Conservation (phyloP, 2,329 filamentous ascomycete species). For the Xylaria polymorpha region DNA sequence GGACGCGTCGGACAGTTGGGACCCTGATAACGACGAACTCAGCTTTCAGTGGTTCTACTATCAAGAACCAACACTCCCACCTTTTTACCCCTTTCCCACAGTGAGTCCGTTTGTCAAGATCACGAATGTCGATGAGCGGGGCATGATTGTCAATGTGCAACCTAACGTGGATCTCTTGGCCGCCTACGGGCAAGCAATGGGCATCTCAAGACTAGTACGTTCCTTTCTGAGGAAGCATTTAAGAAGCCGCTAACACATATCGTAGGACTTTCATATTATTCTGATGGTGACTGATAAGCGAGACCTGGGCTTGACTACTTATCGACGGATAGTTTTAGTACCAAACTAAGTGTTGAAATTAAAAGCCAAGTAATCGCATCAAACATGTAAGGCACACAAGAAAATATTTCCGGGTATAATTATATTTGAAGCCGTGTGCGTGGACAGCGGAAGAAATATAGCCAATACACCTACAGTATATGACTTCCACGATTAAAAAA, state of each 20-base stretch:
- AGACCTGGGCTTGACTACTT: not conserved
- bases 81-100: not conserved
- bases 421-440: no score
- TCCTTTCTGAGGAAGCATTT: not conserved
- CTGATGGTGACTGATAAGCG: not conserved
- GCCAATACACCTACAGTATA: no score
- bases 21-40: conserved; percentile 5
- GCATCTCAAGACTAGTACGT: not conserved
- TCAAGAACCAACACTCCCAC: not conserved
- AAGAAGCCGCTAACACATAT: not conserved
- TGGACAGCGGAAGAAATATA: no score
- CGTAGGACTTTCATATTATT: conserved; percentile 3
- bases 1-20: not conserved
- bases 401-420: no score
- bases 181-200: not conserved
- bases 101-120: not conserved
- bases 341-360: not conserved
- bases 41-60: not conserved
- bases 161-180: not conserved
- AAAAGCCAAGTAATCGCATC: no score
- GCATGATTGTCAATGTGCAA: not conserved
- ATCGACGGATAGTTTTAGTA: not conserved
- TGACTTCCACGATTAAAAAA: no score
- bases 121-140: not conserved
- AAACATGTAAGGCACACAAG: no score